phyloP scores from a whole-genome alignment of 1,139 yeast genomes.

The Candida sp. region DNA sequence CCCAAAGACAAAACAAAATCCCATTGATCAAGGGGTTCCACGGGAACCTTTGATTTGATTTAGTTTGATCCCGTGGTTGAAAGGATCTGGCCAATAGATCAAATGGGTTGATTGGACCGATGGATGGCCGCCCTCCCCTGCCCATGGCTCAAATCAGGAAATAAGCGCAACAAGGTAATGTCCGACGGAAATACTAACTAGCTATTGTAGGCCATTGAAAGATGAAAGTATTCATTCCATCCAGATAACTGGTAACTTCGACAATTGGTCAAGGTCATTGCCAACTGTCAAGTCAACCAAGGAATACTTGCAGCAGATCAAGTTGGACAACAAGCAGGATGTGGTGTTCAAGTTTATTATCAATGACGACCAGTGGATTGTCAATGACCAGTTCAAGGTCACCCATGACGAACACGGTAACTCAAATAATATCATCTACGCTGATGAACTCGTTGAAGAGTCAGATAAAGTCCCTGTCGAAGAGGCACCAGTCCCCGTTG shows the following conservation, averaged over 20 bases:
- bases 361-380: conserved; percentile 38
- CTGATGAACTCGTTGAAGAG: conserved; percentile 25
- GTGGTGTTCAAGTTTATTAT: conserved; percentile 41
- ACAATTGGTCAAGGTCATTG: conserved; percentile 37
- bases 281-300: conserved; percentile 16
- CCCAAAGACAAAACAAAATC: neutral
- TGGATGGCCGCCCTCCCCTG: too few species aligned
- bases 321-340: conserved; percentile 24
- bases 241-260: conserved; percentile 48
- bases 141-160: too few species aligned
- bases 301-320: conserved; percentile 16
- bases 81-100: neutral
- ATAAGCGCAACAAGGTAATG: too few species aligned
- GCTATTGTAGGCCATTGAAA: conserved; percentile 12
- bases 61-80: neutral
- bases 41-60: neutral
- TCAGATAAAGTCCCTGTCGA: conserved; percentile 7
- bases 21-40: neutral
- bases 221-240: conserved; percentile 24
- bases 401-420: conserved; percentile 41
- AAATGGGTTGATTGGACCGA: neutral
- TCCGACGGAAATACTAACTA: conserved; percentile 7
- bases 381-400: conserved; percentile 27
- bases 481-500: neutral
- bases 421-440: conserved; percentile 38